Base-by-base conservation (phyloP, 805 yeast genomes). In the Brettanomyces bruxellensis region DNA sequence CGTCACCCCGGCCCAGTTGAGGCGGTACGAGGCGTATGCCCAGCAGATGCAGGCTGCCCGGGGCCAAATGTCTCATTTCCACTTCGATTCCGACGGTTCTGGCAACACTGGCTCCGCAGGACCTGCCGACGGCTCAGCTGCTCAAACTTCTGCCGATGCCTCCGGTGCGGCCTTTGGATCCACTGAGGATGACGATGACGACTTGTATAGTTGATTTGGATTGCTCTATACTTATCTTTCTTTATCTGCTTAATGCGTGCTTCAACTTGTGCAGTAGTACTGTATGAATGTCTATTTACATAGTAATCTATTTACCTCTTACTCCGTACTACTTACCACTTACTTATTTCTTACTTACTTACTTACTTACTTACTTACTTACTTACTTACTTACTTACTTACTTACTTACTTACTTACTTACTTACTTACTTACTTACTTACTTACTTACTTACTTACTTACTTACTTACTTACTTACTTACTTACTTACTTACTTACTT, bases 11-110 rank as follows among this genome's bases (percentile, higher is more conserved):
- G 86, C 96, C 36, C 99, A 93, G 70, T 77, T 93, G 62, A 93
- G 99, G 71, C 90, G 99, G 70, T 93, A 93, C 67, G 99, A 93
- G 72, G 95, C 98, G 6, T 93, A 91, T 61, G 95, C 96, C 44
- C 96, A 91, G 69, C 96, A 91, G 70, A 75, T 93, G 67, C 95
- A 84, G 67, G 87, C 95, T 48, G 86, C 96, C 1, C 87, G 99
- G 71, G 98, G 99, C 43, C 95, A 86, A 66, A 84, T 86, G 64
- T 77, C 91, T 54, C 86, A 84, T 70, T 91, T 93, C 71, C 81
- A 88, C 64, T 91, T 93, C 66, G 78, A 81, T 53, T 88, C 76
- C 9, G 42, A 32, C 6, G 25, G 46, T 6, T 28, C 41, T 13
- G 30, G 28, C 28, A 18, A 18, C 18, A 18, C 1, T 18, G 18